Conservation (phyloP, 306 rosid species). For the Prunus padus region DNA sequence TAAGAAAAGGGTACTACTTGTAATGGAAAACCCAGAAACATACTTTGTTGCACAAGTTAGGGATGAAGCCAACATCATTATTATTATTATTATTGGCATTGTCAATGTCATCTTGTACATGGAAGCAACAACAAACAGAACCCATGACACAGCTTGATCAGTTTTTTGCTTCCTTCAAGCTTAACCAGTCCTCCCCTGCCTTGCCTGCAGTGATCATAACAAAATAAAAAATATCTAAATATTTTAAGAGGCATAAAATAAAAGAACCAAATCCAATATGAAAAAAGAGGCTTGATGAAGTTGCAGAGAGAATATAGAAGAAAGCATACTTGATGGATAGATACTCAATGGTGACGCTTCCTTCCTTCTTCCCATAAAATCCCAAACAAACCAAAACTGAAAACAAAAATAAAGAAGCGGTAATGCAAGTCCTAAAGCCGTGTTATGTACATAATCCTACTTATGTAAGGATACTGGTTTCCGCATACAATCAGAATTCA, state of each 20-base stretch:
- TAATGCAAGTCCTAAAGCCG: background rate
- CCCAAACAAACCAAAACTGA: no score
- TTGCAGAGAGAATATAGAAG: no score
- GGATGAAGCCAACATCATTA: background rate
- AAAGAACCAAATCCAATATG: background rate
- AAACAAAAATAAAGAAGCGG: no score
- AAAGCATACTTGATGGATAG: no score
- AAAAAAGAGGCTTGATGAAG: no score
- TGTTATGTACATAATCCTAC: background rate
- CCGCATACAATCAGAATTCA: background rate
- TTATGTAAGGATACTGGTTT: background rate
- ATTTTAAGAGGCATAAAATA: background rate
- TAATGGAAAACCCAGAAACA: background rate
- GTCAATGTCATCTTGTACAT: background rate
- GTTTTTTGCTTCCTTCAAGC: background rate
- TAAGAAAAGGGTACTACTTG: background rate
- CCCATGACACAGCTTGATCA: background rate
- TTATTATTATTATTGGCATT: background rate
- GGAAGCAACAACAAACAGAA: constrained; percentile 6
- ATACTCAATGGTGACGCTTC: no score
- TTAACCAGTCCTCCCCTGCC: background rate
- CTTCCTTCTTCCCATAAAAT: no score
- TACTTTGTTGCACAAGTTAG: constrained; percentile 10
- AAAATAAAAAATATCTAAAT: background rate
- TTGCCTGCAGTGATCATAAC: background rate